Base-by-base conservation (phyloP, 2,329 filamentous ascomycete species). In the Diaporthe helianthi region DNA sequence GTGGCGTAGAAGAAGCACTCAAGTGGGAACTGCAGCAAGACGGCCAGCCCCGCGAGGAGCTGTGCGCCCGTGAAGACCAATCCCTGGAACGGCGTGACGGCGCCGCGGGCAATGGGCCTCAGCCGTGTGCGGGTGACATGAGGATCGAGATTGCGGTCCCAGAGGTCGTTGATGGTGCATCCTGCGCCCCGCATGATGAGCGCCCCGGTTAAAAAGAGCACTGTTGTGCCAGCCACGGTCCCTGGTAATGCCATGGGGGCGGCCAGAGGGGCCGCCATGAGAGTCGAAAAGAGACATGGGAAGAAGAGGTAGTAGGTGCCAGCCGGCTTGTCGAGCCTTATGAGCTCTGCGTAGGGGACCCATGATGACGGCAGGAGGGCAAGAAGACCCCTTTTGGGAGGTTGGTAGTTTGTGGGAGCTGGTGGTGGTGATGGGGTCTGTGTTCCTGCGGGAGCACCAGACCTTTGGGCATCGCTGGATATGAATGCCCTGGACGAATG, bases 121-220 rank as follows among this genome's bases (percentile, higher is more conserved):
- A 93, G 83, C 17, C 90, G 87, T 7, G 93, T 97, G 58, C 94
- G 87, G 1, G 86, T 81, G 17, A 97, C 93, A 72, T 93, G 87
- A 8, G 92, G 90, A 79, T 97, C 94, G 19, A 97, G 89, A 74
- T 96, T 92, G 67, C 93, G 89, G 79, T 97, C 94, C 92, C 93
- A 94, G 63, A 97, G 88, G 78, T 97, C 94, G 78, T 97, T 97
- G 81, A 97, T 93, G 22, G 92, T 92, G 79, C 94, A 97, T 64
- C 93, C 93, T 24, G 93, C 93, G 60, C 94, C 92, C 71, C 94
- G 91, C 92, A 97, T 96, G 73, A 97, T 86, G 53, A 97, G 78
- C 4, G 93, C 92, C 63, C 93, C 93, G 2, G 88, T 84, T 75
- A 92, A 87, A 81, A 97, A 96, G 58, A 96, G 86, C 2, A 87